phyloP scores from a whole-genome alignment of 1,284 basidiomycete species.

The Pyrrhoderma noxium region DNA sequence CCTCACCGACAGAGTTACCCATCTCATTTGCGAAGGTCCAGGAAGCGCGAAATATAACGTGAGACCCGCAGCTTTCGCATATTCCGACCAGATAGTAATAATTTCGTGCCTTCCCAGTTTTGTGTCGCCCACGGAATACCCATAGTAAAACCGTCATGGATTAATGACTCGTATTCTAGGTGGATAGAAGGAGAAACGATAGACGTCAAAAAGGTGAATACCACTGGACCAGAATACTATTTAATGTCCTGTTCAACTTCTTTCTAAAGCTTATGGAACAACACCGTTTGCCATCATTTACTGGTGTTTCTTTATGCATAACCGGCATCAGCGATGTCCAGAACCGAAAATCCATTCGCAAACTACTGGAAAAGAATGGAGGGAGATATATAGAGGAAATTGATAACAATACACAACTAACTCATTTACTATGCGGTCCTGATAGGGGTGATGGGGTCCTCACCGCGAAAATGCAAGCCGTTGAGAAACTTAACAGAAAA shows the following conservation, averaged over 20 bases:
- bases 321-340: conserved; percentile 58
- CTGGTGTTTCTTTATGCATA: conserved; percentile 51
- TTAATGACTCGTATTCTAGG: conserved; percentile 55
- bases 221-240: conserved; percentile 11
- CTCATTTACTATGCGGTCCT: conserved; percentile 33
- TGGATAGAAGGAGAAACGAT: conserved; percentile 77
- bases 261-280: conserved; percentile 39
- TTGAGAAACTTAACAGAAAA: conserved; percentile 56
- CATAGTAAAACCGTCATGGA: conserved; percentile 67
- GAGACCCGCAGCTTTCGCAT: conserved; percentile 21
- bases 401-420: conserved; percentile 44
- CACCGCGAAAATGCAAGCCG: conserved; percentile 53
- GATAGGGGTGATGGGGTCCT: conserved; percentile 29
- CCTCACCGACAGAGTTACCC: conserved; percentile 75
- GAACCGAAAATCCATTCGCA: conserved; percentile 49
- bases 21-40: conserved; percentile 62
- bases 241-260: conserved; percentile 8
- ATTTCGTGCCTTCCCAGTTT: conserved; percentile 38
- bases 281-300: conserved; percentile 62
- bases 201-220: conserved; percentile 42
- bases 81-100: too few species aligned
- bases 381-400: conserved; percentile 56
- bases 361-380: conserved; percentile 42
- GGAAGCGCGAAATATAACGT: conserved; percentile 76
- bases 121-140: conserved; percentile 68